A percentile compares a stretch with the other conserved stretches of the same genome.
These are phyloP conservation scores for Bacidia rubella DNA, from an alignment of 495 filamentous ascomycete genomes.

Conservation along the genomic window DNA sequence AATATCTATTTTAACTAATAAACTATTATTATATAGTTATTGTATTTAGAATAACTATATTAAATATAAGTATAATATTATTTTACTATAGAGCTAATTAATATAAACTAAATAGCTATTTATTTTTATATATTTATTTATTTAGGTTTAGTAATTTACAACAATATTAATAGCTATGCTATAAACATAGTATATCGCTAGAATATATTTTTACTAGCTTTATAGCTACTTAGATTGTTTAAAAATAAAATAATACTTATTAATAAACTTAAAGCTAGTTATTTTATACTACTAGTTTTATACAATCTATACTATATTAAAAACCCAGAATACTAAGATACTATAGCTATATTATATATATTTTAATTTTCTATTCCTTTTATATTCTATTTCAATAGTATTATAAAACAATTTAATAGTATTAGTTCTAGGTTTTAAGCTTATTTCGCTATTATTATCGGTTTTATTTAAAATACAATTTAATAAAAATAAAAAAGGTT, in stretches of 20 bases:
- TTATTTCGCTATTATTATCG: background rate
- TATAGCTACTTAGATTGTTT: background rate
- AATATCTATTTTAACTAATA: no score
- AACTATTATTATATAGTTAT: no score
- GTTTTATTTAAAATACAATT: background rate
- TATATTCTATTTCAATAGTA: background rate
- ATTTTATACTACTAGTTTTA: background rate
- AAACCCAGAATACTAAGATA: background rate
- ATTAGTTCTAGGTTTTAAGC: background rate
- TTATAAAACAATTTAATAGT: background rate
- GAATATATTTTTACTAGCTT: background rate
- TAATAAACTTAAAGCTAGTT: background rate
- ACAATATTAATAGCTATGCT: background rate
- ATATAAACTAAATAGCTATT: background rate
- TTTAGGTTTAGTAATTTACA: background rate
- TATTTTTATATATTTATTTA: conserved; percentile 2
- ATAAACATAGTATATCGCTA: background rate
- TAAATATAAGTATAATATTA: background rate
- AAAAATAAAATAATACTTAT: background rate
- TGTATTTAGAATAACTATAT: background rate
- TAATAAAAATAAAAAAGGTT: background rate
- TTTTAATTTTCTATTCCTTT: background rate
- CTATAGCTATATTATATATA: background rate
- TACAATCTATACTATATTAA: background rate
- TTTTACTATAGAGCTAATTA: background rate